Base-by-base conservation (phyloP, 306 rosid species). In the Morella rubra region DNA sequence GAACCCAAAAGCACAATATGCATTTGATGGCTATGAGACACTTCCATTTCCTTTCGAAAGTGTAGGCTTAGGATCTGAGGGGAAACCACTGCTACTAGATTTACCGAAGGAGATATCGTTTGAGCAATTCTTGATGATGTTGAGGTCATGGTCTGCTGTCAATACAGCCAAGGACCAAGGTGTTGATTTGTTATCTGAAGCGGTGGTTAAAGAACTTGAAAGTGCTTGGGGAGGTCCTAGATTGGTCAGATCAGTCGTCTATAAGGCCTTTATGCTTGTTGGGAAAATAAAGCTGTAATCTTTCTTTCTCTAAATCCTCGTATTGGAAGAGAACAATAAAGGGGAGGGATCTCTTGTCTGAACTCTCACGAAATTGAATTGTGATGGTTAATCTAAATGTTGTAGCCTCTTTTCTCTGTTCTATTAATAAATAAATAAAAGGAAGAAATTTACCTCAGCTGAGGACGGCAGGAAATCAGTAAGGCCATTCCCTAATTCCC, bases 61-160 rank as follows among this genome's bases (percentile, higher is more conserved):
- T 24, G 67, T 61, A 1, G 67, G 19, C 13, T 5, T 27, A 32
- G 67, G 67, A 12, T 61, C n/a, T 32, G 67, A 61, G 67, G 67
- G 67, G 7, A 61, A 61, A 5, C 67, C 44, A 32, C 18, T 24
- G 8, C 42, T 2, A 6, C 42, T 60, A 24, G 67, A 60, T 60
- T 24, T 60, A 60, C 67, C 67, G 5, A 27, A 12, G 44, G 14
- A 61, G 67, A 5, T 40, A 27, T 78, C 79, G 0, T 82, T 73
- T 51, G 68, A 62, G 42, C 49, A 65, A 47, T 8, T 82, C 8
- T 41, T 68, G 79, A 77, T 22, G 27, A 50, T 69, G 79, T 60
- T 78, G 50, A 74, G 79, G 69, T 82, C 85, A 0, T 77, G 55
- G 68, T 82, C 77, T 3, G 62, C 82, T 22, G 76, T 82, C 46